Evolutionary conservation across 2,329 filamentous ascomycete genomes (phyloP).

Genomic region (Plectosphaerella cucumerina): DNA sequence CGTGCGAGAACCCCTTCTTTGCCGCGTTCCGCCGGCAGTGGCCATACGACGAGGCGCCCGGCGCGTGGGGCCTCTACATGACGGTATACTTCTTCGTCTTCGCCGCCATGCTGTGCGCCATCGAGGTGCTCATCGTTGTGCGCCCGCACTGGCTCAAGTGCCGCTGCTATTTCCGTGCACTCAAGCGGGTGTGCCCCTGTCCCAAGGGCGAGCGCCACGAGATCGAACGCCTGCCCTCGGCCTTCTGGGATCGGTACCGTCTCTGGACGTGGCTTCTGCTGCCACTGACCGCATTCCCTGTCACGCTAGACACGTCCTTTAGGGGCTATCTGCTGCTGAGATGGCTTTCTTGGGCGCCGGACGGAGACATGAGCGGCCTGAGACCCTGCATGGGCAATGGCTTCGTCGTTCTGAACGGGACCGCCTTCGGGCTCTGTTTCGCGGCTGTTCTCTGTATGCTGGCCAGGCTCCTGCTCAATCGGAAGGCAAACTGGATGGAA

Average conservation of each 20-base stretch:
- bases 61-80: background rate
- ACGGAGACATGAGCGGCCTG: background rate
- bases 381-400: conserved; percentile 4
- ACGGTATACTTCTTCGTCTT: background rate
- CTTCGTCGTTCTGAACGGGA: background rate
- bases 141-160: conserved; percentile 10
- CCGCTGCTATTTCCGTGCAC: conserved; percentile 6
- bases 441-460: conserved; percentile 2
- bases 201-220: conserved; percentile 10
- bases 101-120: background rate
- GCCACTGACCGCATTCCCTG: background rate
- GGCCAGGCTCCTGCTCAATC: background rate
- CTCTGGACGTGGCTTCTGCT: conserved; percentile 5
- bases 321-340: conserved; percentile 5
- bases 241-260: conserved; percentile 12
- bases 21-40: conserved; percentile 1
- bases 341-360: background rate
- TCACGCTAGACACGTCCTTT: background rate
- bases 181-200: conserved; percentile 11
- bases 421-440: background rate
- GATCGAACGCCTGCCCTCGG: conserved; percentile 7
- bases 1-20: conserved; percentile 10
- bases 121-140: conserved; percentile 3
- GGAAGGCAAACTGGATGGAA: conserved; percentile 6
- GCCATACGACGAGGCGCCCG: background rate